Evolutionary conservation across 2,329 filamentous ascomycete species (phyloP), one percentile per base, ranked within the genome.

Genomic region (Xylaria sp.): DNA sequence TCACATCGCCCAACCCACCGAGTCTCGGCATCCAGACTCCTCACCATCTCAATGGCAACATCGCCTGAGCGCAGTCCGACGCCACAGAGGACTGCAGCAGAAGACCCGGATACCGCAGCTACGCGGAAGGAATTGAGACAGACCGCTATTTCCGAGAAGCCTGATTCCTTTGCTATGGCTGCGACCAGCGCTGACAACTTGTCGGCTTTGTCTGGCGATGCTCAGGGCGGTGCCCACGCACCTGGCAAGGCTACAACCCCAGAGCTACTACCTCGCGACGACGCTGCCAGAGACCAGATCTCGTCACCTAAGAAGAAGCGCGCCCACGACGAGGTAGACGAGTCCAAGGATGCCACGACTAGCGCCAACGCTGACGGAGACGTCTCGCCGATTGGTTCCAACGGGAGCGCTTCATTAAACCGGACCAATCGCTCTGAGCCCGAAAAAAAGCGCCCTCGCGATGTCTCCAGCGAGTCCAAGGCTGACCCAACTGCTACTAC

Each of bases 221-320:
- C 64, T 9, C 21, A 57, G 9, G 57, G 32, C 63, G 56, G 56
- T 57, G 71, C 70, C 65, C 71, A 71, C 63, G 61, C 61, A 42
- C 65, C 71, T 11, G 61, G 30, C 67, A 68, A 68, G 56, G 64
- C 36, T 27, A 39, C 66, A 19, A 72, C 68, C 1, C 67, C 72
- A 59, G 73, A 75, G 47, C 71, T 62, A 48, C 69, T 69, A 3
- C 47, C 68, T n/a, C 75, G 78, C 39, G 77, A 78, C 58, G 79
- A 84, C 61, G 78, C 80, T 45, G 75, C 83, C 73, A 84, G 81
- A 75, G 85, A 89, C 57, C 81, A 84, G 65, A 75, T 88, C 53
- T 81, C 84, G 21, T 90, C 88, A 12, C 89, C 89, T 34, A 90
- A 90, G 81, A 91, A 90, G 83, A 91, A 90, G 82, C 84, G 89